These are phyloP conservation scores for Bolboschoenoplectus hybrid DNA, from an alignment of 202 grass and related monocot genomes.

Conservation along the genomic window DNA sequence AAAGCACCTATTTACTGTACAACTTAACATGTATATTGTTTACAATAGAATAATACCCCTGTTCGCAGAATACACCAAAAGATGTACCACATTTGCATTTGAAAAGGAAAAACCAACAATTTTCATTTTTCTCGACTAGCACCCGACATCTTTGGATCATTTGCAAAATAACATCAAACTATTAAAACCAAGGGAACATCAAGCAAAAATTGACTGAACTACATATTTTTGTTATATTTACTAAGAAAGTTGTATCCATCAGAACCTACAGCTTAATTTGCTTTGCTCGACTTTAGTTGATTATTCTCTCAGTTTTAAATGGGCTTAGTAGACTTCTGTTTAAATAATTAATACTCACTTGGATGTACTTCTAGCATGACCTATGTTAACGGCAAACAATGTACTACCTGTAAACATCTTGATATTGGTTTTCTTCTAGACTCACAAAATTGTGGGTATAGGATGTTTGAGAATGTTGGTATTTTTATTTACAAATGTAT, in stretches of 20 bases:
- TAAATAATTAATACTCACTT: background rate
- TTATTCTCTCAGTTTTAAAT: background rate
- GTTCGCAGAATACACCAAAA: slow-evolving; percentile 15
- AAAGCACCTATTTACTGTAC: too few relatives aligned
- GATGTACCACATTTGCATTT: background rate
- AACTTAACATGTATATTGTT: background rate
- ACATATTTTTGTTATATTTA: background rate
- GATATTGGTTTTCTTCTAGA: background rate
- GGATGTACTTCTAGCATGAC: background rate
- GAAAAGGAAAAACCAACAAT: background rate
- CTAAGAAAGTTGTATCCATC: background rate
- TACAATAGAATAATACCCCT: background rate
- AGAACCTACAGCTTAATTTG: slow-evolving; percentile 12
- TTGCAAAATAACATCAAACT: background rate
- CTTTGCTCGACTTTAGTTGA: background rate
- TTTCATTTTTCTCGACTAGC: background rate
- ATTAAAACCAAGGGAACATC: background rate
- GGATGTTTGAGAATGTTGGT: background rate
- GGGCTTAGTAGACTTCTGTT: background rate
- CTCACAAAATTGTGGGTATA: background rate
- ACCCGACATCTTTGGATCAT: background rate
- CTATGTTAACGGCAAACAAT: background rate
- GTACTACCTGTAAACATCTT: background rate
- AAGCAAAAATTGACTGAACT: background rate
- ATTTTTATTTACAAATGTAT: background rate